Percentiles rank a stretch among this genome's conserved stretches.
These are phyloP conservation scores for Spizellomyces punctatus DNA, from an alignment of 192 early-diverging fungal species.

Conservation along the genomic window DNA sequence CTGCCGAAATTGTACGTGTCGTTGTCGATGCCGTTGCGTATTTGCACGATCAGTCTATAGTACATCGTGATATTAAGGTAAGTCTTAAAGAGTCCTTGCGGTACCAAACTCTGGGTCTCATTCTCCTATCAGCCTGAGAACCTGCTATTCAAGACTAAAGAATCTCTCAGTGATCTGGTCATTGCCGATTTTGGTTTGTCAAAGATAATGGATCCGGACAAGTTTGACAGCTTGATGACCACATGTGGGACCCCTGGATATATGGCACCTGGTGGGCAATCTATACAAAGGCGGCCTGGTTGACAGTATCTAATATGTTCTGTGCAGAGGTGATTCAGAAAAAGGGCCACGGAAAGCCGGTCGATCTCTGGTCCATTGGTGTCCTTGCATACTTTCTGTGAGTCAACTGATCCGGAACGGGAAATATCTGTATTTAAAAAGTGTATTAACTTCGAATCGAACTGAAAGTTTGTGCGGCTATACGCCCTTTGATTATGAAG, in stretches of 20 bases:
- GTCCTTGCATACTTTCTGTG: constrained; percentile 87
- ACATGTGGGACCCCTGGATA: constrained; percentile 74
- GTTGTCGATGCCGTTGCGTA: constrained; percentile 79
- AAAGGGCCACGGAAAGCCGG: constrained; percentile 82
- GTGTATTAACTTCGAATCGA: too few species aligned
- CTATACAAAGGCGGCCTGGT: constrained; percentile 44
- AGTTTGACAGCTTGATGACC: constrained; percentile 49
- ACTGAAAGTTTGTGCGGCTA: constrained; percentile 55
- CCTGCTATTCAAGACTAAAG: constrained; percentile 71
- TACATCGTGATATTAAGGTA: constrained; percentile 66
- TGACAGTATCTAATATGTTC: constrained; percentile 12
- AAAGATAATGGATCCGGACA: constrained; percentile 43
- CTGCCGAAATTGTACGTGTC: constrained; percentile 71
- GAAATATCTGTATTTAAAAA: too few species aligned
- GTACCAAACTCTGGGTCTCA: neutral
- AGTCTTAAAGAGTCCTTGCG: neutral
- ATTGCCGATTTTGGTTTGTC: constrained; percentile 83
- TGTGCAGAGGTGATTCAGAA: constrained; percentile 76
- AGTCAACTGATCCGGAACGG: constrained; percentile 19
- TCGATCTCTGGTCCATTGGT: constrained; percentile 95
- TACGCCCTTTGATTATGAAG: constrained; percentile 55
- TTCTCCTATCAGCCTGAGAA: constrained; percentile 73
- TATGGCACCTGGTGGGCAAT: constrained; percentile 53
- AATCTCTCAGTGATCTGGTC: constrained; percentile 69
- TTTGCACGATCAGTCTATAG: constrained; percentile 83